phyloP scores from a whole-genome alignment of 768 basidiomycete genomes.

The Xerocomellus amylosporus region DNA sequence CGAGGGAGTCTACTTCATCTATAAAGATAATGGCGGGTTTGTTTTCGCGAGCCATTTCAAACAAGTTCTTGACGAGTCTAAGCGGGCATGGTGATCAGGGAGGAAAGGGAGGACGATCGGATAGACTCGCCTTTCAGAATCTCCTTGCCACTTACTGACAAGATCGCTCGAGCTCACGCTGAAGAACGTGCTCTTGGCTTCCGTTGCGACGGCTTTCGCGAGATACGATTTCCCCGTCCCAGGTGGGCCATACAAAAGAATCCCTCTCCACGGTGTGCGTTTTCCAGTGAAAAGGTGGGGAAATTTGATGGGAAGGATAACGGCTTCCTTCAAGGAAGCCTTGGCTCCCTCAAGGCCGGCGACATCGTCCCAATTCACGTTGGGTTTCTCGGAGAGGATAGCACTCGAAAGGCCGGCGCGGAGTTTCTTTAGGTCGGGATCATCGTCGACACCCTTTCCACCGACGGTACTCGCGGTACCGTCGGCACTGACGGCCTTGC shows the following conservation, averaged over 20 bases:
- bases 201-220: conserved; percentile 98
- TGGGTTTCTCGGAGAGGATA: conserved; percentile 90
- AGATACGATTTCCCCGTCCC: conserved; percentile 97
- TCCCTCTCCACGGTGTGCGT: conserved; percentile 95
- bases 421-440: conserved; percentile 95
- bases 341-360: conserved; percentile 95
- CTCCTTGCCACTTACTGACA: conserved; percentile 99
- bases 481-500: conserved; percentile 48
- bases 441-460: conserved; percentile 56
- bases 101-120: neutral
- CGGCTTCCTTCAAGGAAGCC: conserved; percentile 94
- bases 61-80: conserved; percentile 93
- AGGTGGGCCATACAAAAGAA: conserved; percentile 94
- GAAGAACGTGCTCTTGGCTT: conserved; percentile 99
- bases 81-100: neutral
- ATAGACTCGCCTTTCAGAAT: conserved; percentile 80
- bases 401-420: conserved; percentile 86
- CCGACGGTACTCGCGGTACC: conserved; percentile 41
- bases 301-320: conserved; percentile 99
- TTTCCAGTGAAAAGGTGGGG: conserved; percentile 98
- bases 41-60: conserved; percentile 91
- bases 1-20: conserved; percentile 96
- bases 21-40: conserved; percentile 99
- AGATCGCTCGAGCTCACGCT: conserved; percentile 92
- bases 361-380: conserved; percentile 98